Conservation (phyloP, 371 early-diverging fungal species). For the Saksenaea oblongispora region DNA sequence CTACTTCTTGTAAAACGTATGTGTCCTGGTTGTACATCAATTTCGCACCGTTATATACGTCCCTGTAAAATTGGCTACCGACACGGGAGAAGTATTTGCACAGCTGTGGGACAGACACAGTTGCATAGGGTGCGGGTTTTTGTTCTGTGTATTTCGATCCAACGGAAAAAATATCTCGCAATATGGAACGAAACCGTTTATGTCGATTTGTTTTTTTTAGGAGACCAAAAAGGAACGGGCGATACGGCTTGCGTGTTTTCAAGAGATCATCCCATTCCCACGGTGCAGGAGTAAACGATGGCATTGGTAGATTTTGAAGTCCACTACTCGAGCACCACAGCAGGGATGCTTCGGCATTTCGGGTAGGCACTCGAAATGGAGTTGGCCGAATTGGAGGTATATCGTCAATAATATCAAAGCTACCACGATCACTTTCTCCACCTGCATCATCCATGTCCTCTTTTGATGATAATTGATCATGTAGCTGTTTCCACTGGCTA, state of each 20-base stretch:
- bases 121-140: background rate
- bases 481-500: background rate
- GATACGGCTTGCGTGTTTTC: conserved; percentile 8
- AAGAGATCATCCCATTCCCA: conserved; percentile 14
- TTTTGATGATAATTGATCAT: background rate
- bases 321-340: conserved; percentile 13
- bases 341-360: conserved; percentile 16
- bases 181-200: background rate
- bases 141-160: background rate
- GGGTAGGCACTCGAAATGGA: background rate
- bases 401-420: background rate
- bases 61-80: background rate
- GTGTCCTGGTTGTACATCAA: background rate
- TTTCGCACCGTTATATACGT: background rate
- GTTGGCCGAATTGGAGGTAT: background rate
- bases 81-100: background rate
- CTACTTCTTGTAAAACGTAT: background rate
- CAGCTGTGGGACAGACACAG: background rate
- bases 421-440: conserved; percentile 1
- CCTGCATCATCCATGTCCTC: background rate
- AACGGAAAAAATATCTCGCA: background rate
- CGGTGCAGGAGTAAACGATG: conserved; percentile 8
- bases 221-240: background rate
- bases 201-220: background rate
- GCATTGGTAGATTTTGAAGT: conserved; percentile 13